Percentiles rank a stretch among this genome's conserved stretches.
phyloP scores from a whole-genome alignment of 257 asterid genomes.

The Solanum appendiculatum region DNA sequence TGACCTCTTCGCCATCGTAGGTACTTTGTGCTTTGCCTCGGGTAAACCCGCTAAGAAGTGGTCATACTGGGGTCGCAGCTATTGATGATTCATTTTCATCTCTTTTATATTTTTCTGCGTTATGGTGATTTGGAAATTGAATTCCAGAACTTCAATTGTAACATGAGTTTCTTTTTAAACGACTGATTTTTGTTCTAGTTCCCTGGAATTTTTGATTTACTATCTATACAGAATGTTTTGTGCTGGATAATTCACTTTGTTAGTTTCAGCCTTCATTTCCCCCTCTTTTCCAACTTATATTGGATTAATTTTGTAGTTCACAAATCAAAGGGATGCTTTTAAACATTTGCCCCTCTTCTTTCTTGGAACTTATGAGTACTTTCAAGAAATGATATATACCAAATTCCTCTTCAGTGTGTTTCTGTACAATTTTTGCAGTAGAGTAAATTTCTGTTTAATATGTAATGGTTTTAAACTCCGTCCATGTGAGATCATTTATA shows the following conservation, averaged over 20 bases:
- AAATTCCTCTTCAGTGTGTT: not conserved
- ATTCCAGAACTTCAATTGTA: not conserved
- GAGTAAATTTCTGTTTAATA: not conserved
- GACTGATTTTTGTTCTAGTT: not conserved
- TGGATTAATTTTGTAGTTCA: not conserved
- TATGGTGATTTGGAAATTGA: not conserved
- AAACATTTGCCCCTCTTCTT: not conserved
- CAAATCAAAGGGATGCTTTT: not conserved
- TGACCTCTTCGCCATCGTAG: slow-evolving; percentile 2
- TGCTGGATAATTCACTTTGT: not conserved
- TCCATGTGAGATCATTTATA: not conserved
- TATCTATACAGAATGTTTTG: not conserved
- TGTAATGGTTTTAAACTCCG: not conserved
- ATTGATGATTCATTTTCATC: slow-evolving; percentile 13
- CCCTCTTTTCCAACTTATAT: not conserved
- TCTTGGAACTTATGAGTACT: not conserved
- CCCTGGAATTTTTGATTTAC: not conserved
- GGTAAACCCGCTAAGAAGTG: slow-evolving; percentile 68
- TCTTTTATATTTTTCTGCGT: not conserved
- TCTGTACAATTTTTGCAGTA: not conserved
- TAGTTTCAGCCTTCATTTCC: not conserved
- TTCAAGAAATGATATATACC: not conserved
- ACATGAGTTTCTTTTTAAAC: not conserved
- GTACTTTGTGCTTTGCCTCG: slow-evolving; percentile 58
- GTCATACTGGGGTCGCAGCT: slow-evolving; percentile 81